Percentiles rank a stretch among this genome's conserved stretches.
Evolutionary conservation across 2,329 filamentous ascomycete species (phyloP).

Genomic region (Mycosphaerella arachidis): DNA sequence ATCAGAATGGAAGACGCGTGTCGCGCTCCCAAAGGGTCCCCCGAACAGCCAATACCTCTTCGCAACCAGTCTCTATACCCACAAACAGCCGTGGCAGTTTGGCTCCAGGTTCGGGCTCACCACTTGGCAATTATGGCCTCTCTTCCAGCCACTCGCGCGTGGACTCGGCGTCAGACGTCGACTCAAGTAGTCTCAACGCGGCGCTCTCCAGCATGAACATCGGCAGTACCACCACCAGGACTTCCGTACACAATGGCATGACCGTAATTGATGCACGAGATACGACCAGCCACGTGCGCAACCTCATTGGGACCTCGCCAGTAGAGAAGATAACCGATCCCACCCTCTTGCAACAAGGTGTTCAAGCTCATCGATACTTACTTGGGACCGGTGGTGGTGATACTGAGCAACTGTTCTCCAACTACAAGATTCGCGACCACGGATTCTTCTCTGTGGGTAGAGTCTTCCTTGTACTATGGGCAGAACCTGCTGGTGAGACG

Average conservation of each 20-base stretch:
- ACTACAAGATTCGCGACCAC: not conserved
- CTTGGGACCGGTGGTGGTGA: not conserved
- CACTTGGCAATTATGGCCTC: too few relatives aligned
- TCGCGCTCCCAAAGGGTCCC: not conserved
- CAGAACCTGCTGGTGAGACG: constrained; percentile 19
- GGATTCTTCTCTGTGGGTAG: constrained; percentile 18
- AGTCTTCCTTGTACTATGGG: constrained; percentile 23
- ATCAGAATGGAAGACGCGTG: not conserved
- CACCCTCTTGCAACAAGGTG: not conserved
- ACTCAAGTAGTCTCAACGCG: too few relatives aligned
- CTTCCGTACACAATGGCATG: not conserved
- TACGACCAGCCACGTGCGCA: constrained; percentile 3
- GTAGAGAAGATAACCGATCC: constrained; percentile 10
- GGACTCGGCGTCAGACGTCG: too few relatives aligned
- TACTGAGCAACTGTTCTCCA: constrained; percentile 5
- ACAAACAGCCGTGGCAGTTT: too few relatives aligned
- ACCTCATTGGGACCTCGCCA: constrained; percentile 2
- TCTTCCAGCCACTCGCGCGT: too few relatives aligned
- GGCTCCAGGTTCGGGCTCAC: too few relatives aligned
- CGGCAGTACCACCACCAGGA: not conserved
- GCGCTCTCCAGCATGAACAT: too few relatives aligned
- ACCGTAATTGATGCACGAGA: not conserved
- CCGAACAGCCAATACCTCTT: not conserved
- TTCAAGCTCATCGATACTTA: constrained; percentile 1
- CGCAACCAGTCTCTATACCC: too few relatives aligned